A percentile compares a stretch with the other conserved stretches of the same genome.
These are phyloP conservation scores for Zygnema circumcarinatum DNA, from an alignment of 139 green algal species.

Conservation along the genomic window DNA sequence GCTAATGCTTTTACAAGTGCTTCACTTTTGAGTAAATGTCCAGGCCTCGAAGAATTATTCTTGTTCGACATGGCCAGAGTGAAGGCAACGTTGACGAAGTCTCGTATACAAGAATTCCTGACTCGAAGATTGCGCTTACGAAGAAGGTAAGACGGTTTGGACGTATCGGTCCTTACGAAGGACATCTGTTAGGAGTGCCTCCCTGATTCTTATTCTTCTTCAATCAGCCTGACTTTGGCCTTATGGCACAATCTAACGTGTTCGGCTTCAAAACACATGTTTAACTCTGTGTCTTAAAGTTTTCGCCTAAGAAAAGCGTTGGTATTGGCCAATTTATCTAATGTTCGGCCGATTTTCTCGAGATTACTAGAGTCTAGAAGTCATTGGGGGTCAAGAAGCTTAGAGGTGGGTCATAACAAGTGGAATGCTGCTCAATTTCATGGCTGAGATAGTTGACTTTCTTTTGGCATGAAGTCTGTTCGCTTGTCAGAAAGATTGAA, in stretches of 20 bases:
- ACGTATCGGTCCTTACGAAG: not conserved
- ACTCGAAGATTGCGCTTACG: constrained; percentile 64
- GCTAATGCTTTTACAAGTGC: not conserved
- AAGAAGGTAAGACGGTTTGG: constrained; percentile 26
- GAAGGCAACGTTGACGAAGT: constrained; percentile 66
- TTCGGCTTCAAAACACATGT: no score
- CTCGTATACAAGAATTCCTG: constrained; percentile 61
- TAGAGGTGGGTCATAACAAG: no score
- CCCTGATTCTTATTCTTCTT: not conserved
- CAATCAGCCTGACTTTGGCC: not conserved
- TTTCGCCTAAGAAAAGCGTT: no score
- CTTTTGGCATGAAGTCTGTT: no score
- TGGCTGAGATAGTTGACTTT: no score
- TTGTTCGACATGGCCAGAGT: constrained; percentile 66
- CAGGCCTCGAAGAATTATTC: constrained; percentile 63
- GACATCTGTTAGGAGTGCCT: not conserved
- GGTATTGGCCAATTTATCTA: no score
- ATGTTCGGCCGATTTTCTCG: no score
- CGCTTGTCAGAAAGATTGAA: no score
- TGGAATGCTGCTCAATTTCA: no score
- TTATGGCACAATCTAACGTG: not conserved
- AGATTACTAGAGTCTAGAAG: no score
- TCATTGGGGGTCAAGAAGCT: no score
- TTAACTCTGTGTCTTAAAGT: no score
- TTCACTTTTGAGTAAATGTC: not conserved